Evolutionary conservation across 371 early-diverging fungal species (phyloP), one percentile per base, ranked within the genome.

Genomic region (Massospora cicadina): DNA sequence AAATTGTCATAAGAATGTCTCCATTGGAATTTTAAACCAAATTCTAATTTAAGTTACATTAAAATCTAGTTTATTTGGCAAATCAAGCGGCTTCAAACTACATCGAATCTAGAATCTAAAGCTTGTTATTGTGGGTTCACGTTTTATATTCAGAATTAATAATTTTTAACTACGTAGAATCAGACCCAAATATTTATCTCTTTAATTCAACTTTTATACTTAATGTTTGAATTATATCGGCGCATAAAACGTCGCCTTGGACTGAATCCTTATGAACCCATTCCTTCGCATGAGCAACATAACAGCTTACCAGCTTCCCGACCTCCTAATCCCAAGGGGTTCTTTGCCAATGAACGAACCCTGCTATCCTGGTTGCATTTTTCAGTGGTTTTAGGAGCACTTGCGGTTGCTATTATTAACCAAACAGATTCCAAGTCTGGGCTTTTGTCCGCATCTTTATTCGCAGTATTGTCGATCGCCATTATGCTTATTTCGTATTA

Each of bases 281-380:
- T 43, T 17, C 43, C 43, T 43, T 43, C 43, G 10, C 10, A 43
- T 17, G 43, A 59, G 31, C 30, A 21, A 1, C 17, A 12, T 30
- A 2, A 2, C 21, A 21, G 31, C 1, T 21, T 29, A 7, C 63
- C 2, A 0, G n/a, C 24, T 3, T 26, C n/a, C 29, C 10, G 28
- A 13, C 55, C 55, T 10, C 64, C 64, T 26, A 64, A 64, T n/a
- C 64, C 64, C 2, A 71, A 71, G 43, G 68, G 66, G 27, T 94
- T 90, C 70, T 95, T 96, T 75, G 97, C 97, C 60, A 96, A 96
- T 72, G 97, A 96, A 76, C 78, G 97, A 33, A 96, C 97, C 0
- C 93, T 96, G 73, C 76, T 96, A 58, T 84, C 88, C 32, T 84
- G 84, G 84, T 73, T 84, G 65, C 79, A 83, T 70, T 80, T 84